Evolutionary conservation across 371 early-diverging fungal genomes (phyloP), one percentile per base, ranked within the genome.

Genomic region (Mucor piriformis): DNA sequence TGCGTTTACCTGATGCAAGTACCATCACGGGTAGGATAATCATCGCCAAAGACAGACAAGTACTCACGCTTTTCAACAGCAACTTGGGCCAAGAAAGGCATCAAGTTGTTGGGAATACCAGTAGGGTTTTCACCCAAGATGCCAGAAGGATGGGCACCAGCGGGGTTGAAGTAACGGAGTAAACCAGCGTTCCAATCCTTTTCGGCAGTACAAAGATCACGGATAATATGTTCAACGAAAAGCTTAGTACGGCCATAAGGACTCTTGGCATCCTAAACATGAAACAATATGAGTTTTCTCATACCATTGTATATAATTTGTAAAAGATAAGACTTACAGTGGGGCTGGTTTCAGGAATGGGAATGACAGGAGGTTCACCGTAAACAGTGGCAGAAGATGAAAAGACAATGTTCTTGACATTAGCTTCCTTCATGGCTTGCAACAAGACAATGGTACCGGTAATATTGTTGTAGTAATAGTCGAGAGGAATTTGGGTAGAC

Each of bases 131-230:
- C 95, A 55, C 95, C 95, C 79, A 95, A 86, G 56, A 82, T 76
- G 34, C 95, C 95, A 25, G 90, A 87, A 25, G 86, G 83, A 70
- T 94, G 95, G 1, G 95, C 95, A 50, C 92, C 91, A 1, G 90
- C 88, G 23, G 95, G 95, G 77, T 95, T 95, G 57, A 95, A 95
- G 83, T 95, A 95, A 43, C 95, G 79, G 43, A 95, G 78, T 46
- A 93, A 70, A 50, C 86, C 83, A 11, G 88, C 90, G 46, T 83
- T 88, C 89, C 87, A 90, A 20, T 81, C 81, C 12, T 70, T 59
- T 43, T 83, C 76, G 24, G 89, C 88, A 11, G 71, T 70, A 67
- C 84, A 84, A 15, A 87, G 76, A 62, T 94, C 94, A 35, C 81
- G 81, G 64, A 94, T 85, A 25, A 93, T 86, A 63, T 84, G 80